A percentile compares a stretch with the other conserved stretches of the same genome.
These are phyloP conservation scores for Auriscalpium microsporum DNA, from an alignment of 768 basidiomycete genomes.

Conservation along the genomic window DNA sequence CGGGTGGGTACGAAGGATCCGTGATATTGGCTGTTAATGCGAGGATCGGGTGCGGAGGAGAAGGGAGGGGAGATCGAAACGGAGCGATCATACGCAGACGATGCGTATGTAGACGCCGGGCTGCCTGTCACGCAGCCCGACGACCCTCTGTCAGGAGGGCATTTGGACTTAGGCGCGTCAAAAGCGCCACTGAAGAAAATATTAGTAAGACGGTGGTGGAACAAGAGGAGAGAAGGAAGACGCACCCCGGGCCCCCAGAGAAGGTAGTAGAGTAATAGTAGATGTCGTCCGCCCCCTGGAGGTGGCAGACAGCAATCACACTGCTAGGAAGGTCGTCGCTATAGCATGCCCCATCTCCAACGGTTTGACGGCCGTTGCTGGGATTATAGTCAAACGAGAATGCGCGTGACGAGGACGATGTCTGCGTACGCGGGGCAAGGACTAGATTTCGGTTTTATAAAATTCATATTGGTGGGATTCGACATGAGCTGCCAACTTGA, in stretches of 20 bases:
- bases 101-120: slow-evolving; percentile 51
- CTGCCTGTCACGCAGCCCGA: slow-evolving; percentile 92
- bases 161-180: slow-evolving; percentile 86
- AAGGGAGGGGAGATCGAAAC: slow-evolving; percentile 30
- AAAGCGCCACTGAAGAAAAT: slow-evolving; percentile 74
- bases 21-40: slow-evolving; percentile 26
- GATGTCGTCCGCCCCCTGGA: slow-evolving; percentile 72
- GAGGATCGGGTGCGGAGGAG: slow-evolving; percentile 26
- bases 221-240: neutral
- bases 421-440: slow-evolving; percentile 81
- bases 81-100: slow-evolving; percentile 3
- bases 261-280: slow-evolving; percentile 92
- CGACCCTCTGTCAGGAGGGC: slow-evolving; percentile 96
- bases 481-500: slow-evolving; percentile 88
- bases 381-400: slow-evolving; percentile 8
- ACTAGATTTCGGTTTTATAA: slow-evolving; percentile 77
- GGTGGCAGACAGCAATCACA: slow-evolving; percentile 79
- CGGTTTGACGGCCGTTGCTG: slow-evolving; percentile 94
- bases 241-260: slow-evolving; percentile 84
- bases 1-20: slow-evolving; percentile 5
- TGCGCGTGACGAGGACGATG: neutral
- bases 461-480: slow-evolving; percentile 63
- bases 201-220: neutral
- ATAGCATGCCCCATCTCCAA: slow-evolving; percentile 91
- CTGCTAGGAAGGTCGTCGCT: slow-evolving; percentile 61